Evolutionary conservation across 108 stramenopile species (phyloP), one percentile per base, ranked within the genome.

Genomic region (Pseudonitzschia pungens): DNA sequence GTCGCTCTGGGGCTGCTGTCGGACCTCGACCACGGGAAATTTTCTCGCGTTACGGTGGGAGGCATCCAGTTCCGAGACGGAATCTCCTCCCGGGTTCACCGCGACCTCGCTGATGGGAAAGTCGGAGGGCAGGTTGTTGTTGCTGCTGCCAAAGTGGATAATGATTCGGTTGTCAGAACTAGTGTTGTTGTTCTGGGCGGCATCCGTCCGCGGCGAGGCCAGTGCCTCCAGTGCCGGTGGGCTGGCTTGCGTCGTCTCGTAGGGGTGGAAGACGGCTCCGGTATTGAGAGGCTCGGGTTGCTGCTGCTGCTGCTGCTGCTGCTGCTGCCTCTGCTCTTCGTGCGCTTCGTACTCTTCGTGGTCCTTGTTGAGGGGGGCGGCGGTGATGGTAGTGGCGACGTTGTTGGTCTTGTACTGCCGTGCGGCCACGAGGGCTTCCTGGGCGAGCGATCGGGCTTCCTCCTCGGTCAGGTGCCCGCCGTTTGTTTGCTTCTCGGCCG

Each of bases 1-100:
- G 31, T 70, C 63, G 43, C 70, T 69, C 24, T 56, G n/a, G 20
- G 36, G 4, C 74, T 33, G 16, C 45, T 56, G 26, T 14, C 51
- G 33, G 54, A 79, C 58, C 36, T 79, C 73, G 21, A 32, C 22
- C 10, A 79, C 66, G 28, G 78, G 68, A 53, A 69, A 11, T 36
- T 36, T 72, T 43, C 53, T 31, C 50, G 42, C 51, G 32, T 62
- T 67, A 50, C 45, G 18, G 32, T 28, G 9, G 4, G 77, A 78
- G 20, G 66, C 59, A 11, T 73, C 71, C 20, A 73, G 52, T 45
- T 73, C 77, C 12, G 77, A 78, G 12, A 78, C 58, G 32, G 70
- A 71, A 20, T 64, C 69, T 36, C 71, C 70, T 32, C 55, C 56
- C 9, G 9, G 21, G 31, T 31, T 43, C 48, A 62, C 65, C 20